Evolutionary conservation across 257 asterid species (phyloP).

Genomic region (Solanum chilense): DNA sequence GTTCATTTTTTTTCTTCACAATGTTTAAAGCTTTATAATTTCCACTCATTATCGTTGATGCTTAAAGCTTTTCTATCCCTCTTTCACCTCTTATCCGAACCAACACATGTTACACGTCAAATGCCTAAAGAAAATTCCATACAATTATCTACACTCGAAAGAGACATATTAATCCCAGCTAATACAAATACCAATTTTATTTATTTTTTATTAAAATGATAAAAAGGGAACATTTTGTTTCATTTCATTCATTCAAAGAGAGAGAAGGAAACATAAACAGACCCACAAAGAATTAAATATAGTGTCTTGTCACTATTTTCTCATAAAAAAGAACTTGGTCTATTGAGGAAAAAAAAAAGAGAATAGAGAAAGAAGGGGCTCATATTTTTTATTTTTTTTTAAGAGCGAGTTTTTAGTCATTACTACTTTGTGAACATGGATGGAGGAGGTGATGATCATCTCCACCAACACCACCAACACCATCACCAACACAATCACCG

Average conservation of each 20-base stretch:
- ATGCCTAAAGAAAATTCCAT: neutral
- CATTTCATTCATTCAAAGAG: neutral
- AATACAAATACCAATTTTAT: neutral
- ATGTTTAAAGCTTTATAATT: constrained; percentile 73
- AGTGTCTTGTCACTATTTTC: constrained; percentile 1
- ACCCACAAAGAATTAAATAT: constrained; percentile 19
- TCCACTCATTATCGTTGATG: constrained; percentile 96
- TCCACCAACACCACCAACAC: constrained; percentile 37
- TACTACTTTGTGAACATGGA: constrained; percentile 63
- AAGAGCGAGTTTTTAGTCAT: neutral
- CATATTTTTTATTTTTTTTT: neutral
- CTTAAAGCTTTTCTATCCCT: constrained; percentile 63
- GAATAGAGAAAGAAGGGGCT: neutral
- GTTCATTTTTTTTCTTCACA: constrained; percentile 7
- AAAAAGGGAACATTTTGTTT: neutral
- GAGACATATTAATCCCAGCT: constrained; percentile 25
- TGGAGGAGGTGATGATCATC: constrained; percentile 69
- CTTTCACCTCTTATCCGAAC: constrained; percentile 6
- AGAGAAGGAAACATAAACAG: neutral
- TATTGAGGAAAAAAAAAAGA: neutral
- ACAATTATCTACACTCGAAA: neutral
- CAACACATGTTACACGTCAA: neutral
- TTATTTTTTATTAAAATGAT: neutral
- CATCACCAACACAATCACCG: constrained; percentile 34
- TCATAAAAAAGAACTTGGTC: neutral